Base-by-base conservation (phyloP, 768 basidiomycete species). In the Suillus cothurnatus region DNA sequence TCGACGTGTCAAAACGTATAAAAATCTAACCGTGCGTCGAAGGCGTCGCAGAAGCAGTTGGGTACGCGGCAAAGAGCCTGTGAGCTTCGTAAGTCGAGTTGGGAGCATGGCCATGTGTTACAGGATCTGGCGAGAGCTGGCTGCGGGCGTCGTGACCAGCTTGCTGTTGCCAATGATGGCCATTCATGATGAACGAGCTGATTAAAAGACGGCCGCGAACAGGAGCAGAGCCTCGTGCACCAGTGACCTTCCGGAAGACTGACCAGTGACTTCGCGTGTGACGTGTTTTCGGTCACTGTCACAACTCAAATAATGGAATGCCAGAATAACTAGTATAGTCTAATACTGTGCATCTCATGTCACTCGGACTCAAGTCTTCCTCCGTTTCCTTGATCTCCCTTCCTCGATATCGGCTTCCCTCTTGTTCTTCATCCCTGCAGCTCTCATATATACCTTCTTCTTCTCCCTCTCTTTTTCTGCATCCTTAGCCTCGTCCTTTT, bases 31-130 rank as follows among this genome's bases (percentile, higher is more conserved):
- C 90, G 72, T 93, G 92, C 43, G 86, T 81, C 9, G 90, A 85
- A n/a, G 91, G 91, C 5, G 88, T 90, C 32, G 89, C 88, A 65
- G 91, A 92, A 45, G 89, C 89, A 71, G 89, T 82, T 45, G 92
- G 90, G 74, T 92, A 93, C 39, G 84, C 80, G 5, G 86, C 84
- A 55, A 91, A 81, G 31, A 93, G 76, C 61, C 83, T 77, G 67
- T 91, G 91, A 2, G 90, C 87, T 74, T 88, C 86, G 59, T 90
- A 87, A 4, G 88, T 87, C 6, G 87, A 80, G 73, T 87, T 83
- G 41, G 81, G 74, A 17, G 75, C 65, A 57, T 68, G 69, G 59
- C 63, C 64, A 45, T 36, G 60, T 43, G 61, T 19, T 45, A 34
- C 11, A 59, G 68, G 63, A 57, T 72, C 65, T 43, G 68, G 17